Evolutionary conservation across 2,329 filamentous ascomycete species (phyloP).

Genomic region (Hypoxylon rubiginosum): DNA sequence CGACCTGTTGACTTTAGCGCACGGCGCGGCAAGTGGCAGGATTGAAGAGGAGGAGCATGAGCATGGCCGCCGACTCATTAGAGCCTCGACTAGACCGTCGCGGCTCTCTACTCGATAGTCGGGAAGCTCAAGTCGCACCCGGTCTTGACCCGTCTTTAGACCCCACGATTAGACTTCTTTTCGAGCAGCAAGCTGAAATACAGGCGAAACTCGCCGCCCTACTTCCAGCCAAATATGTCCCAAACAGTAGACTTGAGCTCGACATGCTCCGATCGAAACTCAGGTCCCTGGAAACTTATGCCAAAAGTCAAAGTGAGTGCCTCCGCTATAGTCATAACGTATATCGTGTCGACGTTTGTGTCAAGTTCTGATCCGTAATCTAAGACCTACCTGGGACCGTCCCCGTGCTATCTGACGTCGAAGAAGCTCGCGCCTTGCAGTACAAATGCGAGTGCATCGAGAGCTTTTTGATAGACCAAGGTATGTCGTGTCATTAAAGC

Average conservation of each 20-base stretch:
- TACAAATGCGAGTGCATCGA: constrained; percentile 72
- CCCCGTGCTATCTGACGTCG: constrained; percentile 65
- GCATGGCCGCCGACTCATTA: constrained; percentile 50
- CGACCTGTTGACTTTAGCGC: constrained; percentile 33
- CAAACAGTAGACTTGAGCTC: constrained; percentile 64
- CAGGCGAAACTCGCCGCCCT: constrained; percentile 64
- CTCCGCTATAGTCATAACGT: constrained; percentile 40
- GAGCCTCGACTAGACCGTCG: constrained; percentile 53
- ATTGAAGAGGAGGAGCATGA: constrained; percentile 43
- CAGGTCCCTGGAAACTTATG: constrained; percentile 63
- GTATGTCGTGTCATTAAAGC: constrained; percentile 54
- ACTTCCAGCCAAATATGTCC: constrained; percentile 62
- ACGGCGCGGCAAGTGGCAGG: constrained; percentile 33
- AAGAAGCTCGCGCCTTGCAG: constrained; percentile 69
- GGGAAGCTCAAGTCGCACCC: constrained; percentile 49
- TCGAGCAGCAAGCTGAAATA: constrained; percentile 67
- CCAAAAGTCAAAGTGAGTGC: constrained; percentile 63
- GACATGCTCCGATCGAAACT: constrained; percentile 70
- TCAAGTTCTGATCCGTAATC: constrained; percentile 34
- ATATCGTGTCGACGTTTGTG: constrained; percentile 21
- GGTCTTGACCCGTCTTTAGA: constrained; percentile 58
- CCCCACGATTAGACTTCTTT: constrained; percentile 60
- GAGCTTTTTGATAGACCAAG: constrained; percentile 63
- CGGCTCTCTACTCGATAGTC: constrained; percentile 49
- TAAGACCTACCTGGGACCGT: constrained; percentile 58